A percentile compares a stretch with the other conserved stretches of the same genome.
phyloP scores from a whole-genome alignment of 2,329 filamentous ascomycete genomes.

The Calonectria henricotiae region DNA sequence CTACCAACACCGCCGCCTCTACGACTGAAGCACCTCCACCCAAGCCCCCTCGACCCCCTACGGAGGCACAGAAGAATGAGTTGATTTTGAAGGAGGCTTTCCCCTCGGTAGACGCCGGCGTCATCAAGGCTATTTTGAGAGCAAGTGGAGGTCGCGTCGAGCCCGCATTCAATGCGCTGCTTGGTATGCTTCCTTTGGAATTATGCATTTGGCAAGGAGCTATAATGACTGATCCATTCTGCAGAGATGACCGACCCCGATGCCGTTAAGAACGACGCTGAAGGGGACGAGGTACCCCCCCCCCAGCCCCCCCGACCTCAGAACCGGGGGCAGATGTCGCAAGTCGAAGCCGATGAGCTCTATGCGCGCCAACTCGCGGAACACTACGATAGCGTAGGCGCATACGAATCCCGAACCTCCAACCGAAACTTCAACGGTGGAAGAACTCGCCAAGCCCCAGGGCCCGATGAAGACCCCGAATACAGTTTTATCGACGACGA shows the following conservation, averaged over 20 bases:
- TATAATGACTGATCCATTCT: slow-evolving; percentile 35
- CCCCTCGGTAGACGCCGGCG: slow-evolving; percentile 82
- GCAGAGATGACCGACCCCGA: slow-evolving; percentile 86
- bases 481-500: slow-evolving; percentile 97
- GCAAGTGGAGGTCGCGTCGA: slow-evolving; percentile 92
- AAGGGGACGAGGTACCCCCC: slow-evolving; percentile 73
- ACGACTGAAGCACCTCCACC: slow-evolving; percentile 72
- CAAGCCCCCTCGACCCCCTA: slow-evolving; percentile 89
- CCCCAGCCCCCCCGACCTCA: slow-evolving; percentile 85
- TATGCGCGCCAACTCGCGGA: slow-evolving; percentile 95
- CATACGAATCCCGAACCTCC: slow-evolving; percentile 72
- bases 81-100: slow-evolving; percentile 95
- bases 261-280: slow-evolving; percentile 70
- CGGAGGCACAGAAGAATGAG: slow-evolving; percentile 87
- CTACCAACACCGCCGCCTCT: slow-evolving; percentile 53
- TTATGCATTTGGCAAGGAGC: no score
- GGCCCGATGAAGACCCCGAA: slow-evolving; percentile 76
- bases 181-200: slow-evolving; percentile 71
- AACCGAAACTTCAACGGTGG: slow-evolving; percentile 58
- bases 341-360: slow-evolving; percentile 91
- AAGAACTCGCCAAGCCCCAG: slow-evolving; percentile 61
- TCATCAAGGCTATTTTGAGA: slow-evolving; percentile 89
- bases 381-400: slow-evolving; percentile 81
- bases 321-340: slow-evolving; percentile 77
- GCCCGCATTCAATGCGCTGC: slow-evolving; percentile 93